These are phyloP conservation scores for Akanthomyces dipterigenus DNA, from an alignment of 2,329 filamentous ascomycete genomes.

Conservation along the genomic window DNA sequence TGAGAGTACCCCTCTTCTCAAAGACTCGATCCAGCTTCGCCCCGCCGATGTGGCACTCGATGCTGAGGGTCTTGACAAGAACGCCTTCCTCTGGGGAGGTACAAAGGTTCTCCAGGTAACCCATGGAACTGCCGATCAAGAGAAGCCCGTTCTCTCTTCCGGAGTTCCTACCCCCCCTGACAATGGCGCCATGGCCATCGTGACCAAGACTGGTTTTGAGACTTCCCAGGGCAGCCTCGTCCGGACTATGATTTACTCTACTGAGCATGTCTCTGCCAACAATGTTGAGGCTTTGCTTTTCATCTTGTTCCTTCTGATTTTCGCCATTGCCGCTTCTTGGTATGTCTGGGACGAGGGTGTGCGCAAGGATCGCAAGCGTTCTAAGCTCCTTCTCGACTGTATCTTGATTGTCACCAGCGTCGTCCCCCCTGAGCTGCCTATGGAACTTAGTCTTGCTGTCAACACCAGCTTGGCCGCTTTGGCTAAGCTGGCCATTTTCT, in stretches of 20 bases:
- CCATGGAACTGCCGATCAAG: conserved; percentile 73
- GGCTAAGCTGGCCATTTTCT: conserved; percentile 95
- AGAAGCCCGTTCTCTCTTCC: conserved; percentile 62
- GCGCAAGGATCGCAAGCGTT: conserved; percentile 87
- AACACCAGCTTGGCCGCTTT: conserved; percentile 94
- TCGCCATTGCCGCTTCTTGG: conserved; percentile 95
- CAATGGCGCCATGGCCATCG: conserved; percentile 86
- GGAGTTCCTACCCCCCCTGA: conserved; percentile 82
- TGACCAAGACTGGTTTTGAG: conserved; percentile 97
- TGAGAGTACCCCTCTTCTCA: conserved; percentile 92
- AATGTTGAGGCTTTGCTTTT: conserved; percentile 95
- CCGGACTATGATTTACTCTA: conserved; percentile 99
- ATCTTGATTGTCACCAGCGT: conserved; percentile 97
- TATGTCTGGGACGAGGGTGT: conserved; percentile 99
- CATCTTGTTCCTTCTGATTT: conserved; percentile 92
- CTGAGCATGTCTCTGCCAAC: conserved; percentile 96
- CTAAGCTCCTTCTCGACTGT: conserved; percentile 94
- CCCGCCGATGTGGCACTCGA: conserved; percentile 76
- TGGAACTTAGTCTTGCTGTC: conserved; percentile 95
- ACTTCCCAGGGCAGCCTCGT: conserved; percentile 97
- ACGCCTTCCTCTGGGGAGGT: conserved; percentile 90
- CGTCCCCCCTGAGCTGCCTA: conserved; percentile 94
- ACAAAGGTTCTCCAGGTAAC: conserved; percentile 96
- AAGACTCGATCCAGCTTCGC: conserved; percentile 89
- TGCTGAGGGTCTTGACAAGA: conserved; percentile 89